Conservation (phyloP, 495 filamentous ascomycete species). For the Talaromyces nanjingensis region DNA sequence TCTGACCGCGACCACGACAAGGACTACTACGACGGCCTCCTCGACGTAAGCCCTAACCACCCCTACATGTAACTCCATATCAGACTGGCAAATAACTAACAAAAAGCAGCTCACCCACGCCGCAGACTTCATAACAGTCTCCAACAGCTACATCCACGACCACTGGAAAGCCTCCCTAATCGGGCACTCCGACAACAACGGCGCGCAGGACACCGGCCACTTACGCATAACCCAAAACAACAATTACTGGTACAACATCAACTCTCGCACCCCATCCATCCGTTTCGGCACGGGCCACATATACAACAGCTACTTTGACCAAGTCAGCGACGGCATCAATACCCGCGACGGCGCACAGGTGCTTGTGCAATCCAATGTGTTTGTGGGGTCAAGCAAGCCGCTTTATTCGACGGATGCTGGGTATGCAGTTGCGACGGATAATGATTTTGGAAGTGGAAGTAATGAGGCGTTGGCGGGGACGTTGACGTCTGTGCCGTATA, state of each 20-base stretch:
- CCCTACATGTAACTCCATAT: too few species aligned
- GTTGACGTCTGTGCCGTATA: background rate
- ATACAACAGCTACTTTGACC: background rate
- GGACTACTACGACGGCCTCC: constrained; percentile 62
- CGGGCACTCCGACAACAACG: constrained; percentile 46
- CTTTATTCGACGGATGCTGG: background rate
- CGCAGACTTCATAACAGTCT: constrained; percentile 44
- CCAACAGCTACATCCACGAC: constrained; percentile 48
- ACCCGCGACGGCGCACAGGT: background rate
- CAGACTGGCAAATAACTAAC: background rate
- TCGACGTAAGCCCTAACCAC: constrained; percentile 41
- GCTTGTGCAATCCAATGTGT: background rate
- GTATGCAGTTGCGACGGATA: background rate
- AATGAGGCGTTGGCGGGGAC: background rate
- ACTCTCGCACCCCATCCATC: constrained; percentile 52
- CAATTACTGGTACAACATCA: constrained; percentile 57
- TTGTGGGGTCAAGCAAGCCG: background rate
- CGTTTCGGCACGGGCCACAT: constrained; percentile 19
- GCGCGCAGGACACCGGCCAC: constrained; percentile 41
- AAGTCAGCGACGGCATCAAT: background rate
- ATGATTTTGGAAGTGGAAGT: background rate
- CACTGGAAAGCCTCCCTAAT: constrained; percentile 61
- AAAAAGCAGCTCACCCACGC: constrained; percentile 32
- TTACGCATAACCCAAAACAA: constrained; percentile 55
- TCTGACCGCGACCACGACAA: constrained; percentile 49